Percentiles rank a stretch among this genome's conserved stretches.
Conservation (phyloP, 257 asterid genomes). For the Primulina huaijiensis region DNA sequence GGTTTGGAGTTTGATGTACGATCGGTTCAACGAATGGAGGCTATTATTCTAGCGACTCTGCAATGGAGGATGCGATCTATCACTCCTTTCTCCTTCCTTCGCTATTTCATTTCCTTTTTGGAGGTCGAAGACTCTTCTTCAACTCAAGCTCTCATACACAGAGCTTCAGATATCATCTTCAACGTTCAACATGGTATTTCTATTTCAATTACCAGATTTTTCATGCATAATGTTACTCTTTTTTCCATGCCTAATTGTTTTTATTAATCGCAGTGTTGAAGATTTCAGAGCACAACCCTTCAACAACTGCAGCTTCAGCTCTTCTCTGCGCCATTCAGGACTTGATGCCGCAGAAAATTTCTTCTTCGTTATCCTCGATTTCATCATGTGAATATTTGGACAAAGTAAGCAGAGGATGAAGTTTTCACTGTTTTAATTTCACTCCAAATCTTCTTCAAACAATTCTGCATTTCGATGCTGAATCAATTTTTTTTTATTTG, state of each 20-base stretch:
- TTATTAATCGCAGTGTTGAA: slow-evolving; percentile 31
- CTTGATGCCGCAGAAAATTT: slow-evolving; percentile 30
- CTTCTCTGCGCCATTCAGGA: slow-evolving; percentile 46
- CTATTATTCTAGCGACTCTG: slow-evolving; percentile 41
- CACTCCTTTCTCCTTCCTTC: slow-evolving; percentile 63
- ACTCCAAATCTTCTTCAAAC: not conserved
- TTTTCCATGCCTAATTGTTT: not conserved
- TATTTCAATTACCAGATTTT: not conserved
- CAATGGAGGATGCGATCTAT: slow-evolving; percentile 59
- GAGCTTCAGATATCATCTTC: slow-evolving; percentile 46
- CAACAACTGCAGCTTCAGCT: slow-evolving; percentile 55
- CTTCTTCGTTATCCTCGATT: slow-evolving; percentile 36
- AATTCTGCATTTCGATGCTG: not conserved
- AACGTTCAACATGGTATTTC: slow-evolving; percentile 40
- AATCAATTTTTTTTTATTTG: not conserved
- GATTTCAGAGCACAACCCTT: slow-evolving; percentile 48
- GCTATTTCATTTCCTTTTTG: slow-evolving; percentile 36
- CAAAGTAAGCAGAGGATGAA: slow-evolving; percentile 29
- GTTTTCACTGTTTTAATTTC: not conserved
- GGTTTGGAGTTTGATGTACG: slow-evolving; percentile 36
- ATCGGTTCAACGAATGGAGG: slow-evolving; percentile 55
- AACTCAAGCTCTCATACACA: slow-evolving; percentile 31
- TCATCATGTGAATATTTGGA: slow-evolving; percentile 35
- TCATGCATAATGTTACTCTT: not conserved
- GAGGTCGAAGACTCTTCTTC: slow-evolving; percentile 30